These are phyloP conservation scores for Aspergillus diversus DNA, from an alignment of 495 filamentous ascomycete genomes.

Conservation along the genomic window DNA sequence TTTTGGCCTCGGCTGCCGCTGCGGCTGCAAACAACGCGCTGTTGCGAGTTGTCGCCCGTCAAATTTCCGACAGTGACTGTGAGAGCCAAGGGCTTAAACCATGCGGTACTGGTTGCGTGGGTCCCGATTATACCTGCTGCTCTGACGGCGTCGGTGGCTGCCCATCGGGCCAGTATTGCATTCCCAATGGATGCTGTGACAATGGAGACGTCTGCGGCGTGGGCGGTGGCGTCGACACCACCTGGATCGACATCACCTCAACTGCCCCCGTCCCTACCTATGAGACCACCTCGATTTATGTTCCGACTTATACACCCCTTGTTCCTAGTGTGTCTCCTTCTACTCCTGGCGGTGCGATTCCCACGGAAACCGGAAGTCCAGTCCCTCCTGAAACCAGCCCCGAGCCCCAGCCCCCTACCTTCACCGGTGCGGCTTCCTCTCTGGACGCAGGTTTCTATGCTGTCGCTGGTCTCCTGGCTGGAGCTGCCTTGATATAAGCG, in stretches of 20 bases:
- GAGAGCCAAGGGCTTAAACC: background rate
- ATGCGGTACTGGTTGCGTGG: background rate
- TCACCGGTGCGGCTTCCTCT: conserved; percentile 2
- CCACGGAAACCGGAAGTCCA: background rate
- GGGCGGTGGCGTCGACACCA: background rate
- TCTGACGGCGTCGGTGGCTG: background rate
- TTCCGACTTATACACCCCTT: background rate
- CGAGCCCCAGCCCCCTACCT: background rate
- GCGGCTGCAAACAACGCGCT: background rate
- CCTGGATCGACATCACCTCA: background rate
- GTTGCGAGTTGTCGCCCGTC: background rate
- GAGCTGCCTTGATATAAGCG: conserved; percentile 2
- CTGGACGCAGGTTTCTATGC: conserved; percentile 4
- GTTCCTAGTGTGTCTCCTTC: background rate
- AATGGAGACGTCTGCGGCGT: background rate
- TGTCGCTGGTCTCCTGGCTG: conserved; percentile 2
- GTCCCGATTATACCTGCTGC: background rate
- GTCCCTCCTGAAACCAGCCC: background rate
- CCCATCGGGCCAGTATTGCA: background rate
- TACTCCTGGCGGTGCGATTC: background rate
- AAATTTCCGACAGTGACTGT: background rate
- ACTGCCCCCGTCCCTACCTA: background rate
- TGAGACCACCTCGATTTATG: background rate
- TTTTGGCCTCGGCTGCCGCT: conserved; percentile 2
- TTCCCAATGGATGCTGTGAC: background rate